Base-by-base conservation (phyloP, 169 alveolate species). In the Cryptosporidium tyzzeri region DNA sequence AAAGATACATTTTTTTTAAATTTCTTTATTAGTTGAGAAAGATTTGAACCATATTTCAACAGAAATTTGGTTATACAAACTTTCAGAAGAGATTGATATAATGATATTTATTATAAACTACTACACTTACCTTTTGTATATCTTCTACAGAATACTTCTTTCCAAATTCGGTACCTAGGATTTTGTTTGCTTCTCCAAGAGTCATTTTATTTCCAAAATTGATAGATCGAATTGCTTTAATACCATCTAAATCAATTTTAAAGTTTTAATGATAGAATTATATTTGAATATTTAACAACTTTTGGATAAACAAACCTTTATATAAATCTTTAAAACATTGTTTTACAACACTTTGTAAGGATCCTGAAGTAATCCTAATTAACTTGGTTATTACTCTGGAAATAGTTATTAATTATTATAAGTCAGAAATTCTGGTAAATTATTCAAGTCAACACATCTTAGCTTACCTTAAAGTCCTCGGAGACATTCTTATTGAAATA, bases 151-250 rank as follows among this genome's bases (percentile, higher is more conserved):
- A 39, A 29, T 62, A 62, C 23, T 39, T 41, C 23, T 37, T 44
- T 21, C 44, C 53, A 26, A 31, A 44, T 21, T 61, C 74, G 4
- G 55, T 16, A 14, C 89, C 89, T 26, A 80, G 69, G 12, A 59
- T 80, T 41, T 61, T 80, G 37, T 59, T 61, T n/a, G 89, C 89
- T 39, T 80, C 89, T 33, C 55, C 70, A 58, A 80, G 59, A 16
- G 80, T 80, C 89, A 80, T 80, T 65, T 73, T 80, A 9, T 48
- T 80, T 62, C 35, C 62, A 41, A 80, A 70, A 9, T 65, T 37
- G 5, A 80, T 29, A 59, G 75, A 80, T 65, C 33, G 23, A 45
- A 21, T 14, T 23, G 51, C 70, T 14, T 37, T 7, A 39, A 62
- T 44, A 14, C 68, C 16, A 48, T 80, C 89, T 80, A 39, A 26